Percentiles rank a stretch among this genome's conserved stretches.
Conservation (phyloP, 306 rosid genomes). For the Rubus parviflorus region DNA sequence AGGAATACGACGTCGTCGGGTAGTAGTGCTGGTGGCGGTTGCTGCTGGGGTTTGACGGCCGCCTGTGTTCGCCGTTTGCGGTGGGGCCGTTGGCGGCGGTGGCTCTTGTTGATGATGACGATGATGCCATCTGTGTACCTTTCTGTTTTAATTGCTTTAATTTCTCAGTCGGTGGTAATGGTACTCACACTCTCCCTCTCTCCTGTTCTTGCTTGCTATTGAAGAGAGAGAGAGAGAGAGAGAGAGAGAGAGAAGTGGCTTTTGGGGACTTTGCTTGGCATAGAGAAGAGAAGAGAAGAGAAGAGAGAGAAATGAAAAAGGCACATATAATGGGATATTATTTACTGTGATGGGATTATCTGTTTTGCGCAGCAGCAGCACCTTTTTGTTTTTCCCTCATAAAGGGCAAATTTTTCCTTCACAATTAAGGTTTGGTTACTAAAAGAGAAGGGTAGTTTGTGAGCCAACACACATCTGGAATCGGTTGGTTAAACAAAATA, state of each 20-base stretch:
- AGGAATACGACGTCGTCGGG: constrained; percentile 41
- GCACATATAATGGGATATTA: not conserved
- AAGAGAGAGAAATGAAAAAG: not conserved
- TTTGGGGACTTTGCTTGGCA: constrained; percentile 6
- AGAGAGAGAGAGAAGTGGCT: not conserved
- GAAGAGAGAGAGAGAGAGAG: constrained; percentile 1
- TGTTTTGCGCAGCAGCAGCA: not conserved
- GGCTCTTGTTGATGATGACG: not conserved
- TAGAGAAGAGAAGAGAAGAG: no score
- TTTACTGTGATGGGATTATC: not conserved
- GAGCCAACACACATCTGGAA: no score
- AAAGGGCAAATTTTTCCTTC: not conserved
- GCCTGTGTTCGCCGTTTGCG: not conserved
- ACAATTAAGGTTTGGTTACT: no score
- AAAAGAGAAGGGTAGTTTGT: no score
- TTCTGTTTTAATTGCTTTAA: no score
- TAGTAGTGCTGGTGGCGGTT: constrained; percentile 22
- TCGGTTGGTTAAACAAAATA: no score
- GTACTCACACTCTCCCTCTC: not conserved
- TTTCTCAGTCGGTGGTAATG: no score
- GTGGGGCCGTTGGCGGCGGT: constrained; percentile 7
- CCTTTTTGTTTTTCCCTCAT: not conserved
- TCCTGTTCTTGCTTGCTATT: constrained; percentile 1
- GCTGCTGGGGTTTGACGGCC: not conserved
- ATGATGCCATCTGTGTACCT: constrained; percentile 5